Conservation (phyloP, 441 rosid species). For the Sinapis alba region DNA sequence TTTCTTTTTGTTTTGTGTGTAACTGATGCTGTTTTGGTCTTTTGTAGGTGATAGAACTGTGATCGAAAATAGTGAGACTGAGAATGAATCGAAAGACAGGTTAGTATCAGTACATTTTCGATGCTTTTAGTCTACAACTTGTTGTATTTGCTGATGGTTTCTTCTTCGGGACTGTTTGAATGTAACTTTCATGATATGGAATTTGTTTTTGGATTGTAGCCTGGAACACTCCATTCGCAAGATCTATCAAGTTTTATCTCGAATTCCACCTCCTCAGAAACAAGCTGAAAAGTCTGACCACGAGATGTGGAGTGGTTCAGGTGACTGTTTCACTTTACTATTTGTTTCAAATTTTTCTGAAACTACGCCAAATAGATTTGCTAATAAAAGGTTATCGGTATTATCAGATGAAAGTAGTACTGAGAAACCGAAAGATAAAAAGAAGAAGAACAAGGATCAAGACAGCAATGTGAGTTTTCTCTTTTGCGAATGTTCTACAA, state of each 20-base stretch:
- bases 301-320: conserved; percentile 90
- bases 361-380: no score
- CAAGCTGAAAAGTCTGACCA: conserved; percentile 45
- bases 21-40: not conserved
- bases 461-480: conserved; percentile 52
- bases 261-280: conserved; percentile 55
- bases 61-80: conserved; percentile 29
- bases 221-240: conserved; percentile 50
- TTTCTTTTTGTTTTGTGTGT: not conserved
- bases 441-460: conserved; percentile 46
- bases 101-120: conserved; percentile 43
- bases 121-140: no score
- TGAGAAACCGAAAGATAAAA: conserved; percentile 43
- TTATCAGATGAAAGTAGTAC: conserved; percentile 40
- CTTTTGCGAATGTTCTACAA: not conserved
- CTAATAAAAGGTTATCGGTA: conserved; percentile 33
- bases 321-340: conserved; percentile 44
- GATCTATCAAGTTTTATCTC: conserved; percentile 62
- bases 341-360: not conserved
- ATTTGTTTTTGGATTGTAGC: conserved; percentile 58
- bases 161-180: not conserved
- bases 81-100: conserved; percentile 53
- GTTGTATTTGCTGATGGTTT: no score
- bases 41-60: conserved; percentile 41
- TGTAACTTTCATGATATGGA: no score